phyloP scores from a whole-genome alignment of 1,284 basidiomycete genomes.

The Cryptococcus sp. region DNA sequence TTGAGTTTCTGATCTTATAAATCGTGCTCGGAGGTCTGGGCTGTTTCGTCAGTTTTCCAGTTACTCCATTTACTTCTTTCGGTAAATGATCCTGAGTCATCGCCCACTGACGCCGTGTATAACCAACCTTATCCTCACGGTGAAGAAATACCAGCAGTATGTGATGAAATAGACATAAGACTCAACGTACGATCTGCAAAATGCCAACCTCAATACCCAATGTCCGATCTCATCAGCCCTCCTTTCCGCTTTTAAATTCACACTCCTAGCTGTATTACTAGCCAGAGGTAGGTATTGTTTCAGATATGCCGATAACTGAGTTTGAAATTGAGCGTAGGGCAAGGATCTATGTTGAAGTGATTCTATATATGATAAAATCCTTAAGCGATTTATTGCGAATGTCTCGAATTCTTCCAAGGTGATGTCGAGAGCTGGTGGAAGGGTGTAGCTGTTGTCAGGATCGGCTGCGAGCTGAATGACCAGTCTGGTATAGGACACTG shows the following conservation, averaged over 20 bases:
- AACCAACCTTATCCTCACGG: too few relatives aligned
- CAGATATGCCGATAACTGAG: conserved; percentile 32
- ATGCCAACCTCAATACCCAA: conserved; percentile 90
- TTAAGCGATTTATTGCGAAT: conserved; percentile 79
- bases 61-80: neutral
- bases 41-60: conserved; percentile 49
- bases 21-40: conserved; percentile 84
- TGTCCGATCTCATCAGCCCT: conserved; percentile 87
- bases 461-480: neutral
- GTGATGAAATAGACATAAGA: neutral
- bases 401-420: conserved; percentile 95
- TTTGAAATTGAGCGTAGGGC: conserved; percentile 34
- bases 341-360: conserved; percentile 55
- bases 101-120: too few relatives aligned
- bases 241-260: conserved; percentile 62
- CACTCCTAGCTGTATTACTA: conserved; percentile 55
- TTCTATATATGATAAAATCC: conserved; percentile 89
- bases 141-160: too few relatives aligned
- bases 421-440: conserved; percentile 81
- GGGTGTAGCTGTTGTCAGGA: conserved; percentile 62
- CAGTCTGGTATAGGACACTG: neutral
- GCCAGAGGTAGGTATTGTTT: conserved; percentile 55
- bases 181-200: conserved; percentile 81
- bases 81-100: neutral
- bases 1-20: conserved; percentile 81